phyloP scores from a whole-genome alignment of 305 asterid genomes.

The Solanum aculeatissimum region DNA sequence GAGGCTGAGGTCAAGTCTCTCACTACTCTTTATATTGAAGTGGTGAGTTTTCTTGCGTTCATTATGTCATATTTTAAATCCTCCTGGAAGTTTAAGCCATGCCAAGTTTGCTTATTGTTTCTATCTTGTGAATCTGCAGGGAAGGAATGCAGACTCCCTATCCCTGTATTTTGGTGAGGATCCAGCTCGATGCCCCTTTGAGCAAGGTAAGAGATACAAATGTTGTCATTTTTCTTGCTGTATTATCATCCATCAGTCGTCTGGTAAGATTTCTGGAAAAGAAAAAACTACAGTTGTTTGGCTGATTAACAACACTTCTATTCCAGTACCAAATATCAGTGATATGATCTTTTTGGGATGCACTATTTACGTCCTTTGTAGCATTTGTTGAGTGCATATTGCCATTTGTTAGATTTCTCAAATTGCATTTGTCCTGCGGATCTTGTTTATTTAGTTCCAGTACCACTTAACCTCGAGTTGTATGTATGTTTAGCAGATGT shows the following conservation, averaged over 20 bases:
- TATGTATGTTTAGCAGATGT: not conserved
- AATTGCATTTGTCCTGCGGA: not conserved
- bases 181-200: slow-evolving; percentile 97
- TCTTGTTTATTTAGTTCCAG: not conserved
- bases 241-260: not conserved
- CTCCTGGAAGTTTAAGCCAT: not conserved
- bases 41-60: slow-evolving; percentile 39
- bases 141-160: slow-evolving; percentile 92
- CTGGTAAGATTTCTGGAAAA: not conserved
- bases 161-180: slow-evolving; percentile 96
- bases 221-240: not conserved
- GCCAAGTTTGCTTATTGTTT: not conserved
- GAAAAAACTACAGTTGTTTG: not conserved
- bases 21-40: slow-evolving; percentile 82
- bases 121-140: slow-evolving; percentile 31
- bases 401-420: not conserved
- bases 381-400: not conserved
- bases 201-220: slow-evolving; percentile 57
- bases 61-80: not conserved
- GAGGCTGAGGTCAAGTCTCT: slow-evolving; percentile 96
- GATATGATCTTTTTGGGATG: not conserved
- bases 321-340: not conserved
- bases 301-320: not conserved
- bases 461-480: not conserved
- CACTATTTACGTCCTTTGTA: not conserved